Evolutionary conservation across 2,329 filamentous ascomycete species (phyloP), one percentile per base, ranked within the genome.

Genomic region (Boeremia exigua): DNA sequence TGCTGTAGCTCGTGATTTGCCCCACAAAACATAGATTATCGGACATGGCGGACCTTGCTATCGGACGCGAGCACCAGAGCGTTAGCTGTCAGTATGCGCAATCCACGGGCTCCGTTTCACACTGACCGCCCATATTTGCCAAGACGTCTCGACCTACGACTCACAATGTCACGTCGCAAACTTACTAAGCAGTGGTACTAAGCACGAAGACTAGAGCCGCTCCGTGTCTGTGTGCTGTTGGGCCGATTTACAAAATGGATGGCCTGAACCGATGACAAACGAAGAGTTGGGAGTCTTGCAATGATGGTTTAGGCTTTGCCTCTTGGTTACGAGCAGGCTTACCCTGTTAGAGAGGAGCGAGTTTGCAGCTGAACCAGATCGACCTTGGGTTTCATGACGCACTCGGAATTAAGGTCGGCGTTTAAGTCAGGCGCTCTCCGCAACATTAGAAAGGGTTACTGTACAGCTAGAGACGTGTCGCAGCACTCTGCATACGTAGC

Each of bases 1-100:
- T 23, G 19, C 19, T 23, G 19, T 23, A 36, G 12, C 23, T 17
- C 36, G 17, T 32, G 15, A 17, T 15, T 4, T 40, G 46, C 40
- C 47, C 53, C 53, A 50, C 53, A 50, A 47, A 47, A 47, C 53
- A 46, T 56, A 27, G 39, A 42, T 40, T 29, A 29, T 56, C 53
- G 53, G 53, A 51, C 30, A 28, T 33, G 17, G 5, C 43, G 42
- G 37, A 10, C 4, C 38, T 43, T 12, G 11, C n/a, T 33, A 12
- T 43, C 37, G 37, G 47, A 33, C 17, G 40, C 53, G 47, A 56
- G 10, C 2, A 3, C 23, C 12, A 37, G n/a, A 2, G 14, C 11
- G 45, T 28, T 23, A 28, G 25, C 27, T 23, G 32, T 27, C 37
- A 33, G 36, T 37, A 34, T 11, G 17, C 36, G 47, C 47, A 30